Percentiles rank a stretch among this genome's conserved stretches.
Conservation (phyloP, 2,329 filamentous ascomycete species). For the Aspergillus piperis region DNA sequence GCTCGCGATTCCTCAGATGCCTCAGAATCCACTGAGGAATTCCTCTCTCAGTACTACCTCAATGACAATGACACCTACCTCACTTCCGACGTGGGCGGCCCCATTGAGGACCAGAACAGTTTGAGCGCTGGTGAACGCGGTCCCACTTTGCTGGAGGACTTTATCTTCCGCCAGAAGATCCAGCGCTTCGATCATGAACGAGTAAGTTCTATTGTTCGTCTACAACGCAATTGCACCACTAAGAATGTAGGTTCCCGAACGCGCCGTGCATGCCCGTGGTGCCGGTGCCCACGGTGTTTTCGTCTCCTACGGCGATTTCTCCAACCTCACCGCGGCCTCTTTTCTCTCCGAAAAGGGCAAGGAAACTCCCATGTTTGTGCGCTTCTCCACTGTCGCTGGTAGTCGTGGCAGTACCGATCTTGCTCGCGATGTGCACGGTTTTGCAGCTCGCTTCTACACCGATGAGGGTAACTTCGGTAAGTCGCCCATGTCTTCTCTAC, state of each 20-base stretch:
- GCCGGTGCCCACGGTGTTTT: slow-evolving; percentile 70
- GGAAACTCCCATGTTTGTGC: slow-evolving; percentile 65
- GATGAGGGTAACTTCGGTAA: slow-evolving; percentile 67
- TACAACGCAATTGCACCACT: background rate
- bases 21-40: slow-evolving; percentile 38
- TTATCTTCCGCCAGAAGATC: slow-evolving; percentile 72
- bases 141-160: slow-evolving; percentile 70
- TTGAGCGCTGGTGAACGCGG: slow-evolving; percentile 68
- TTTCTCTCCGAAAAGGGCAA: slow-evolving; percentile 62
- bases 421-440: slow-evolving; percentile 71
- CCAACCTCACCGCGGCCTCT: slow-evolving; percentile 68
- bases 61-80: slow-evolving; percentile 59
- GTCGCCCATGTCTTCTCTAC: background rate
- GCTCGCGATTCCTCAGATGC: slow-evolving; percentile 32
- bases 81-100: slow-evolving; percentile 68
- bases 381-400: slow-evolving; percentile 73
- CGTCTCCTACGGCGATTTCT: slow-evolving; percentile 65
- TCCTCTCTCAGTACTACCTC: slow-evolving; percentile 47
- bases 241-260: slow-evolving; percentile 56
- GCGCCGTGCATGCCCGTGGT: slow-evolving; percentile 70
- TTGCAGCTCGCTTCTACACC: slow-evolving; percentile 69
- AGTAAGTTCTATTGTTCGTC: slow-evolving; percentile 44
- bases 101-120: slow-evolving; percentile 67
- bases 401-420: slow-evolving; percentile 70
- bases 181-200: slow-evolving; percentile 71